A percentile compares a stretch with the other conserved stretches of the same genome.
These are phyloP conservation scores for Trichoderma cornu-damae DNA, from an alignment of 2,329 filamentous ascomycete genomes.

Conservation along the genomic window DNA sequence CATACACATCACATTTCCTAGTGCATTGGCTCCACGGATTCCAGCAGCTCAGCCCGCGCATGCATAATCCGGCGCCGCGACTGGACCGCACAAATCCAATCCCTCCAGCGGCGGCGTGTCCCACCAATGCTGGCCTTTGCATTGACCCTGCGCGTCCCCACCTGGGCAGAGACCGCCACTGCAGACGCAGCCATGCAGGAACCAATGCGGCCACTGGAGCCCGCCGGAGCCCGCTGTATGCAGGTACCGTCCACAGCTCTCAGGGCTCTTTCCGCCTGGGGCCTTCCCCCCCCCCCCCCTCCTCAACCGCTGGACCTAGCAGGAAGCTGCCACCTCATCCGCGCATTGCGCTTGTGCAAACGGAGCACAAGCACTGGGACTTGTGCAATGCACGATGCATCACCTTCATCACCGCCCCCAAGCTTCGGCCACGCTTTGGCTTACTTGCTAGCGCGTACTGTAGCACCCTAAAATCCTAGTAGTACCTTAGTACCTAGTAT, in stretches of 20 bases:
- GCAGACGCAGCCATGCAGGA: conserved; percentile 18
- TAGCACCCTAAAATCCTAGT: too few species aligned
- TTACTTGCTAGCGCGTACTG: too few species aligned
- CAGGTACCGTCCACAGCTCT: conserved; percentile 15
- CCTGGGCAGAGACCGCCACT: conserved; percentile 16
- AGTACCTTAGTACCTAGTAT: too few species aligned
- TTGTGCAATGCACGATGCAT: conserved; percentile 14
- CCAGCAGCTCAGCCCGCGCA: conserved; percentile 2
- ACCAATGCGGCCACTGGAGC: conserved; percentile 17
- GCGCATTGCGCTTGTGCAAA: background rate
- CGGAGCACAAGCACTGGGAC: background rate
- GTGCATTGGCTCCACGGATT: background rate
- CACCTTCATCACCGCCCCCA: background rate
- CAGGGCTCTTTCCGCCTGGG: conserved; percentile 16
- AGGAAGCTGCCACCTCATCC: conserved; percentile 8
- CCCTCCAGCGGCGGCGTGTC: background rate
- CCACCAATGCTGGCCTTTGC: conserved; percentile 3
- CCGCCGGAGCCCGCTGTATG: conserved; percentile 13
- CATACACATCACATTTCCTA: conserved; percentile 1
- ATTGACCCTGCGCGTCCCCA: background rate
- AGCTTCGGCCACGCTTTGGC: background rate
- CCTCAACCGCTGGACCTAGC: background rate
- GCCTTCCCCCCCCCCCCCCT: background rate
- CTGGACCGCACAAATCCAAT: background rate
- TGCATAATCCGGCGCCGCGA: conserved; percentile 8